Conservation (phyloP, 306 rosid genomes). For the Astragalus glycyphyllos region DNA sequence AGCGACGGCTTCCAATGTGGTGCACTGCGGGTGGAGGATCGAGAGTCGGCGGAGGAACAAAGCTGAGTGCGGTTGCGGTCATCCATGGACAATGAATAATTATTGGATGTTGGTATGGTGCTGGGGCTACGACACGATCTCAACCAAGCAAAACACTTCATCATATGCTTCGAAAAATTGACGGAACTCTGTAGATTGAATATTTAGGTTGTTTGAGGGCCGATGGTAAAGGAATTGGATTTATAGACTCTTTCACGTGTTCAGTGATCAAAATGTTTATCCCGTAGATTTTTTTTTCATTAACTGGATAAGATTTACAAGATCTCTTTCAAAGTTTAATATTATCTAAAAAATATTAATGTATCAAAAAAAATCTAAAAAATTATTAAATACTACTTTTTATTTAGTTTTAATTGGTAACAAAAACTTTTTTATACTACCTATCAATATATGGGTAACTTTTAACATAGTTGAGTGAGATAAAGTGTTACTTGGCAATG, state of each 20-base stretch:
- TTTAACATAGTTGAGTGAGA: too few species aligned
- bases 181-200: neutral
- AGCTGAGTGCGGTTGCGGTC: neutral
- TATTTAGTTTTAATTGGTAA: too few species aligned
- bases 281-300: neutral
- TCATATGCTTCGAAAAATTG: neutral
- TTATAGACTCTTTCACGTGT: neutral
- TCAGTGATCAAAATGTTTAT: too few species aligned
- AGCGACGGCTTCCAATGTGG: constrained; percentile 34
- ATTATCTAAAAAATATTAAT: too few species aligned
- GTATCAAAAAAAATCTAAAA: too few species aligned
- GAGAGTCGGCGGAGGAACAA: neutral
- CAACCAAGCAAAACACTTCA: constrained; percentile 20
- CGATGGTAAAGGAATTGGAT: neutral
- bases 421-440: too few species aligned
- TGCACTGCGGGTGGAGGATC: neutral
- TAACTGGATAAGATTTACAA: too few species aligned
- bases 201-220: neutral
- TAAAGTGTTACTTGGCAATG: too few species aligned
- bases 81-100: neutral
- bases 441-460: too few species aligned
- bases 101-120: neutral
- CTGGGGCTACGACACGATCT: neutral
- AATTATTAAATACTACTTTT: too few species aligned
- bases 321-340: too few species aligned